A percentile compares a stretch with the other conserved stretches of the same genome.
phyloP scores from a whole-genome alignment of 495 filamentous ascomycete species.

The Aspergillus olivimuriae region DNA sequence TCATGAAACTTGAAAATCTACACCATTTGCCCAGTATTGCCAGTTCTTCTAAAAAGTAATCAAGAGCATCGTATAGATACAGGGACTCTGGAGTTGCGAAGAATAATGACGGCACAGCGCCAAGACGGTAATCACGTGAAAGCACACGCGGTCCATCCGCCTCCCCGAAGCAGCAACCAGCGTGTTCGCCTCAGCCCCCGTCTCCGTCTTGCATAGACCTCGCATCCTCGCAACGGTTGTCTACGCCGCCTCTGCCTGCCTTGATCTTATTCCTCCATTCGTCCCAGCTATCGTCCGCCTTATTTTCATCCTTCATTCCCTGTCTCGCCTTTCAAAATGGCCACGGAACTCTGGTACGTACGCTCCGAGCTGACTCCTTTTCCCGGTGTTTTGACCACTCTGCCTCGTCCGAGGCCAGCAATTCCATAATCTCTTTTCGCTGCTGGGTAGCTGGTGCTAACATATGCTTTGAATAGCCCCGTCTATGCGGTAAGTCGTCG shows the following conservation, averaged over 20 bases:
- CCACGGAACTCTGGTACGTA: constrained; percentile 62
- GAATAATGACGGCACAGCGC: constrained; percentile 12
- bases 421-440: constrained; percentile 4
- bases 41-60: no score
- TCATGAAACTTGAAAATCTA: no score
- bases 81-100: no score
- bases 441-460: constrained; percentile 34
- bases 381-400: constrained; percentile 21
- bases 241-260: constrained; percentile 20
- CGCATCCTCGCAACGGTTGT: constrained; percentile 26
- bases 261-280: not conserved
- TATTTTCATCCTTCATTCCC: constrained; percentile 7
- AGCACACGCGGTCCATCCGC: constrained; percentile 15
- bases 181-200: constrained; percentile 39
- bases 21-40: no score
- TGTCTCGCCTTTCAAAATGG: constrained; percentile 42
- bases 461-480: constrained; percentile 54
- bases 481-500: constrained; percentile 91
- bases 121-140: constrained; percentile 25
- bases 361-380: constrained; percentile 27
- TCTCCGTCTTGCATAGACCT: constrained; percentile 24
- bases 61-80: no score
- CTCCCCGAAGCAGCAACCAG: constrained; percentile 28
- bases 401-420: constrained; percentile 1
- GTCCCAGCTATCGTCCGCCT: constrained; percentile 6